These are phyloP conservation scores for Saccharum hybrid DNA, from an alignment of 202 grass and related monocot genomes.

Conservation along the genomic window DNA sequence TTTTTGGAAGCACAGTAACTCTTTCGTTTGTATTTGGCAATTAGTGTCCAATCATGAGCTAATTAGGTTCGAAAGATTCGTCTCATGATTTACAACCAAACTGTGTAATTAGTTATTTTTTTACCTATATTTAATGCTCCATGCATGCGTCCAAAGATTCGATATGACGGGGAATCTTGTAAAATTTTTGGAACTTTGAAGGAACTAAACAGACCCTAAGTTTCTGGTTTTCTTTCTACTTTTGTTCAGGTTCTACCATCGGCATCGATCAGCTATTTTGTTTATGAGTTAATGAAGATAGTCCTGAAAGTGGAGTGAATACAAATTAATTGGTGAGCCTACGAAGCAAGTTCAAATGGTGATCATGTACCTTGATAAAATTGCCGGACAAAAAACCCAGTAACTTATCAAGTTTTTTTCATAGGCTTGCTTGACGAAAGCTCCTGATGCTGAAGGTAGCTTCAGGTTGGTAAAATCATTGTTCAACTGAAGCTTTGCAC, in stretches of 20 bases:
- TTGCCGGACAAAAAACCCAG: neutral
- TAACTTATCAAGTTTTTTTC: slow-evolving; percentile 15
- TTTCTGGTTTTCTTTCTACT: slow-evolving; percentile 31
- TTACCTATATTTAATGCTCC: no score
- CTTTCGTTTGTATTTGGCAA: no score
- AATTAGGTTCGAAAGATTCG: no score
- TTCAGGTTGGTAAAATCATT: slow-evolving; percentile 2
- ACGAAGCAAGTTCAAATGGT: slow-evolving; percentile 20
- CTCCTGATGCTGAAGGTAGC: slow-evolving; percentile 21
- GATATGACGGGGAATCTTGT: no score
- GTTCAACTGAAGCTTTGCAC: slow-evolving; percentile 29
- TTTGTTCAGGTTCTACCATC: slow-evolving; percentile 83
- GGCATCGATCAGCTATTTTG: slow-evolving; percentile 93
- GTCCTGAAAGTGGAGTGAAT: slow-evolving; percentile 91
- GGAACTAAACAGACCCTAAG: no score
- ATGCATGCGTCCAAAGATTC: no score
- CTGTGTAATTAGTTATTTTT: no score
- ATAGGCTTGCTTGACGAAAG: slow-evolving; percentile 41
- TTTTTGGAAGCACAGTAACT: no score
- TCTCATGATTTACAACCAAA: no score
- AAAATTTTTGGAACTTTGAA: no score
- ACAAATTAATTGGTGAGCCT: slow-evolving; percentile 29
- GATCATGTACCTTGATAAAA: slow-evolving; percentile 26
- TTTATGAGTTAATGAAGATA: slow-evolving; percentile 99
- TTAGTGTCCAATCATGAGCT: no score